These are phyloP conservation scores for Chenopodium berlandieri DNA, from an alignment of 148 eudicot genomes.

Conservation along the genomic window DNA sequence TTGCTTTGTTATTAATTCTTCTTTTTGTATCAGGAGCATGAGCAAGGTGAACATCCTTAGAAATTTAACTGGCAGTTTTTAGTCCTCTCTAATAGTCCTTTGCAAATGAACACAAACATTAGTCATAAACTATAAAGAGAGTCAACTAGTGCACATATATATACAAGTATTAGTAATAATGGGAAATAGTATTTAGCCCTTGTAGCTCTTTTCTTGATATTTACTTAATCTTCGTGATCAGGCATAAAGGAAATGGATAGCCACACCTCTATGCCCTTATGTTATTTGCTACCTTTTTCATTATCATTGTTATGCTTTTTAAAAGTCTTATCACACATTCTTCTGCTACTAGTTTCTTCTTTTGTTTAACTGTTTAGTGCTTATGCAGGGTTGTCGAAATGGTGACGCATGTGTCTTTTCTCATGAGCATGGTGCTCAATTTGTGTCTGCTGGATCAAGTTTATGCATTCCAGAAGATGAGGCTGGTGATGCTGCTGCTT, in stretches of 20 bases:
- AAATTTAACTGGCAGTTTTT: neutral
- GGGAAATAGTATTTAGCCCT: neutral
- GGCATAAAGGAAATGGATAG: neutral
- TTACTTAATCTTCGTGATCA: neutral
- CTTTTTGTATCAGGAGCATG: neutral
- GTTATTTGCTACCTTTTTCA: neutral
- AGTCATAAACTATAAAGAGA: neutral
- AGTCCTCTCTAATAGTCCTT: neutral
- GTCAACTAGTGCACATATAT: neutral
- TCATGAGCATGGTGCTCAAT: slow-evolving; percentile 49
- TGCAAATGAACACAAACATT: neutral
- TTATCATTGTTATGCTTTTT: neutral
- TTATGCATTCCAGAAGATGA: slow-evolving; percentile 56
- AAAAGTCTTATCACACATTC: neutral
- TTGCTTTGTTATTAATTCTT: neutral
- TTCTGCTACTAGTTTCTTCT: slow-evolving; percentile 9
- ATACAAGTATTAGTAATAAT: neutral
- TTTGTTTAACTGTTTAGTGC: neutral
- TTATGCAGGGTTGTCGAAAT: slow-evolving; percentile 81
- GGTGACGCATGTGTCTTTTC: slow-evolving; percentile 69
- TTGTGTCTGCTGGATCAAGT: slow-evolving; percentile 30
- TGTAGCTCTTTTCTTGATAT: neutral
- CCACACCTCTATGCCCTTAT: neutral
- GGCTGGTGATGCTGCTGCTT: slow-evolving; percentile 37
- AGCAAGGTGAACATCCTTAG: neutral